These are phyloP conservation scores for Deinandra increscens DNA, from an alignment of 129 eudicot genomes.

Conservation along the genomic window DNA sequence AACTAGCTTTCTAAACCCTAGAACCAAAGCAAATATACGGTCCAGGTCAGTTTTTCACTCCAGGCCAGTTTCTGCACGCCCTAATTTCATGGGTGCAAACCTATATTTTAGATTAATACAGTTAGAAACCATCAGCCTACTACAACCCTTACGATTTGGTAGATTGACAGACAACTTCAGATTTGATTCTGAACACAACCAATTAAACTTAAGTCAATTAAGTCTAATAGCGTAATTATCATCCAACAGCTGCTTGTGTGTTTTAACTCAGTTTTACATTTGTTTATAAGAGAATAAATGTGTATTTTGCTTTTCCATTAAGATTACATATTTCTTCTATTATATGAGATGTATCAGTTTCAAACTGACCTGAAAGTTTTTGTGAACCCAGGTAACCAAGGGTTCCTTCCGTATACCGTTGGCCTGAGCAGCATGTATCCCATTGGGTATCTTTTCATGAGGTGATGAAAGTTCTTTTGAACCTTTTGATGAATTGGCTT, in stretches of 20 bases:
- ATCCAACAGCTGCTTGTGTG: not conserved
- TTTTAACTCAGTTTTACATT: not conserved
- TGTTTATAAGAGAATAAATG: not conserved
- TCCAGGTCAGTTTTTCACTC: not conserved
- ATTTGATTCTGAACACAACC: not conserved
- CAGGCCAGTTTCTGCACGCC: not conserved
- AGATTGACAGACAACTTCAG: not conserved
- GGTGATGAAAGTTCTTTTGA: slow-evolving; percentile 45
- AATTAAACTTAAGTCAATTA: not conserved
- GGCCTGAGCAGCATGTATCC: slow-evolving; percentile 42
- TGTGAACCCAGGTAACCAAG: slow-evolving; percentile 88
- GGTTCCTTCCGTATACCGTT: slow-evolving; percentile 67
- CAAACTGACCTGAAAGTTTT: slow-evolving; percentile 69
- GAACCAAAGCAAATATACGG: not conserved
- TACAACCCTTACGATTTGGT: not conserved
- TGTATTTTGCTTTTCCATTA: not conserved
- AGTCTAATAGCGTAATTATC: not conserved
- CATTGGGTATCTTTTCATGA: slow-evolving; percentile 58
- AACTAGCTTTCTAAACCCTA: not conserved
- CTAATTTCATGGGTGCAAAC: not conserved
- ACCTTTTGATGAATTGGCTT: slow-evolving; percentile 46
- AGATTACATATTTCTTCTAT: not conserved
- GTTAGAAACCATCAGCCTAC: not conserved
- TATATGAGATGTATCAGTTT: not conserved
- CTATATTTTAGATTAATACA: not conserved